These are phyloP conservation scores for Diacronema lutheri DNA, from an alignment of 78 protist genomes.

Conservation along the genomic window DNA sequence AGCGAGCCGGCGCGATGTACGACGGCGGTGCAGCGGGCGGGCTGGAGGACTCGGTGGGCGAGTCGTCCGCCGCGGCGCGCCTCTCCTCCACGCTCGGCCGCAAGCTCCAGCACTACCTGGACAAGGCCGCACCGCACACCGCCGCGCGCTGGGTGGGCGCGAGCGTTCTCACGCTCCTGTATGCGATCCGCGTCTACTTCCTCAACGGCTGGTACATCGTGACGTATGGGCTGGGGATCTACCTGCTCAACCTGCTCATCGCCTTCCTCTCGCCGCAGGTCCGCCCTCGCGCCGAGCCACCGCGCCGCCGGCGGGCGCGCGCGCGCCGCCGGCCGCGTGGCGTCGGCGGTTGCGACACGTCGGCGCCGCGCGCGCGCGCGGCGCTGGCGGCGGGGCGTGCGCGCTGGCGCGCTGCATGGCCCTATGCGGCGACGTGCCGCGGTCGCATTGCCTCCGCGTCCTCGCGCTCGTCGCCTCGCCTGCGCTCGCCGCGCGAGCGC, in stretches of 20 bases:
- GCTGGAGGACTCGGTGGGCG: neutral
- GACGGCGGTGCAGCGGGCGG: neutral
- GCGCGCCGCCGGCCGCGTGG: no score
- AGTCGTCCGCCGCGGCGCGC: neutral
- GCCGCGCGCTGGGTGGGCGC: neutral
- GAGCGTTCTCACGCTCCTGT: neutral
- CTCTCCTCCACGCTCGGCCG: neutral
- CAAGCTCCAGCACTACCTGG: neutral
- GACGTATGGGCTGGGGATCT: constrained; percentile 89
- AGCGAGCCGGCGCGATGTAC: neutral
- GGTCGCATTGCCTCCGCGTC: no score
- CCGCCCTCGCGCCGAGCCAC: no score
- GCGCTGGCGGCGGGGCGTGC: no score
- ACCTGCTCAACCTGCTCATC: constrained; percentile 77
- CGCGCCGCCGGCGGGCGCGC: no score
- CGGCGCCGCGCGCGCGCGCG: no score
- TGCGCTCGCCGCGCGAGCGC: no score
- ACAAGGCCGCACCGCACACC: constrained; percentile 3
- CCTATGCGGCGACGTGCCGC: no score
- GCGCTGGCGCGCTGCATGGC: no score
- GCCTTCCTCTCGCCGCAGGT: constrained; percentile 78
- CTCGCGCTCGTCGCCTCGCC: no score
- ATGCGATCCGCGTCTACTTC: constrained; percentile 13
- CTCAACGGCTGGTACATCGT: constrained; percentile 73
- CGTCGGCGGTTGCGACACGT: no score